These are phyloP conservation scores for Sergeia podlipaevii DNA, from an alignment of 208 protist genomes.

Conservation along the genomic window DNA sequence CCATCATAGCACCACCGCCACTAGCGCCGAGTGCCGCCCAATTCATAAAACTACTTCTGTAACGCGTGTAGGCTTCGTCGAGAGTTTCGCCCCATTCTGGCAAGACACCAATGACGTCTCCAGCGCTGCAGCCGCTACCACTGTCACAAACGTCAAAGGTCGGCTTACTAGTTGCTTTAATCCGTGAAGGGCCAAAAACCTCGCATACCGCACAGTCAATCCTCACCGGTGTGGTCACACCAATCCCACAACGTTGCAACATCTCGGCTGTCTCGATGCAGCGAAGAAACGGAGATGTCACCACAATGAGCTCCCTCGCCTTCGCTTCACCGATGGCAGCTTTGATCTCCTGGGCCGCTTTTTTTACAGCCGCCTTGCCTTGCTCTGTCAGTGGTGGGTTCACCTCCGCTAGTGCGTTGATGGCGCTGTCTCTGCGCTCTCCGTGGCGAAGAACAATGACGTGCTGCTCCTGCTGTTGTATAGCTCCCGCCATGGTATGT, in stretches of 20 bases:
- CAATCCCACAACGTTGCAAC: constrained; percentile 47
- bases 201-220: constrained; percentile 70
- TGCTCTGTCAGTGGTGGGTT: constrained; percentile 67
- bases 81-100: constrained; percentile 74
- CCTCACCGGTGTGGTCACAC: constrained; percentile 16
- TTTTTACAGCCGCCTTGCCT: constrained; percentile 34
- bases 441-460: constrained; percentile 81
- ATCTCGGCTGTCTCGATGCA: constrained; percentile 60
- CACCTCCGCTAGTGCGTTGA: constrained; percentile 38
- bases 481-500: too few relatives aligned
- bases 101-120: constrained; percentile 16
- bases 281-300: constrained; percentile 68
- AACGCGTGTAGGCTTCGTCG: constrained; percentile 30
- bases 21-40: constrained; percentile 3
- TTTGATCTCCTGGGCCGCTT: constrained; percentile 27
- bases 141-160: neutral
- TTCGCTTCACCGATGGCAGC: constrained; percentile 20
- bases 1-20: neutral
- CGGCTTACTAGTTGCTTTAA: constrained; percentile 25
- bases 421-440: constrained; percentile 60
- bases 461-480: constrained; percentile 25
- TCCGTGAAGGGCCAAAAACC: constrained; percentile 73
- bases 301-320: constrained; percentile 23
- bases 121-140: constrained; percentile 15
- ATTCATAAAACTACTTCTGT: constrained; percentile 27